Conservation (phyloP, 192 early-diverging fungal species). For the Pilaira anomala region DNA sequence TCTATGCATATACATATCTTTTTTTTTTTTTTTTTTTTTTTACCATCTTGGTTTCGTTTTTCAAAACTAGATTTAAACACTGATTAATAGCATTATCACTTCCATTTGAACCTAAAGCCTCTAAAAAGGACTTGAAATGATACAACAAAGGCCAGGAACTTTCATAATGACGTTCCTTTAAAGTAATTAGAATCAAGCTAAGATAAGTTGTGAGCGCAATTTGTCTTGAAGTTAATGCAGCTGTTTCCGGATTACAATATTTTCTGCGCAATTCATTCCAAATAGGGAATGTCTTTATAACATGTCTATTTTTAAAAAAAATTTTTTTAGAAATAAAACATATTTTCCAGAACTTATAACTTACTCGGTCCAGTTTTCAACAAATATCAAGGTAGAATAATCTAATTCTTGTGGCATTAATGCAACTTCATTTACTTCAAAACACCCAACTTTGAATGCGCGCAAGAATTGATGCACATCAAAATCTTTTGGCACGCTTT, state of each 20-base stretch:
- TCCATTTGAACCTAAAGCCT: constrained; percentile 8
- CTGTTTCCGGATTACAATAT: not conserved
- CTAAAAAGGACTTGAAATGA: constrained; percentile 11
- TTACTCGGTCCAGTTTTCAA: constrained; percentile 38
- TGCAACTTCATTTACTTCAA: constrained; percentile 20
- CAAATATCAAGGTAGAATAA: constrained; percentile 17
- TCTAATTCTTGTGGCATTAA: constrained; percentile 19
- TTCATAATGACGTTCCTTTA: constrained; percentile 36
- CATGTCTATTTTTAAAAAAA: constrained; percentile 24
- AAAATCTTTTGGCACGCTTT: constrained; percentile 15
- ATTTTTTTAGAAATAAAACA: not conserved
- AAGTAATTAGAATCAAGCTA: constrained; percentile 21
- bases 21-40: not conserved
- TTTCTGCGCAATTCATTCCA: constrained; percentile 16
- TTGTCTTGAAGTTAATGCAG: constrained; percentile 5
- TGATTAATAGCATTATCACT: constrained; percentile 2
- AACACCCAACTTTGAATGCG: constrained; percentile 27
- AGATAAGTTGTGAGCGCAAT: constrained; percentile 31
- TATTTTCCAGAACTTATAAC: not conserved
- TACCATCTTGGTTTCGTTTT: constrained; percentile 20
- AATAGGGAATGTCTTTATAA: constrained; percentile 22
- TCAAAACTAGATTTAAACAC: not conserved
- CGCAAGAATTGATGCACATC: constrained; percentile 34
- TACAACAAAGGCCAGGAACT: constrained; percentile 35
- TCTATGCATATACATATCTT: not conserved